phyloP scores from a whole-genome alignment of 148 eudicot genomes.

The Persicaria tinctoria region DNA sequence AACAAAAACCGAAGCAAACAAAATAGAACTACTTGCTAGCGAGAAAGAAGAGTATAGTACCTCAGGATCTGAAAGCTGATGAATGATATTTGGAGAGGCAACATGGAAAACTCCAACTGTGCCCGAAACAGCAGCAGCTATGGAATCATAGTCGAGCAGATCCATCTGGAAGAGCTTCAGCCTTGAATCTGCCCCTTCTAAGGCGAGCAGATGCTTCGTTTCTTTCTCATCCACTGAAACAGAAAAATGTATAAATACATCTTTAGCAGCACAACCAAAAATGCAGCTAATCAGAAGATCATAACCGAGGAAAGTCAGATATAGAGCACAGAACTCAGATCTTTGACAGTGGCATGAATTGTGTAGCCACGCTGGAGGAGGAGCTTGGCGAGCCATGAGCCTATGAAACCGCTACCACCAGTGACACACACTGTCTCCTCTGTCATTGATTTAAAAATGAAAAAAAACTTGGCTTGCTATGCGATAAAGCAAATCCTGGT shows the following conservation, averaged over 20 bases:
- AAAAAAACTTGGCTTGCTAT: no score
- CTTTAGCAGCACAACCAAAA: neutral
- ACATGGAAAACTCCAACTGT: slow-evolving; percentile 66
- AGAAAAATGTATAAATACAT: neutral
- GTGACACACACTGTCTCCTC: slow-evolving; percentile 31
- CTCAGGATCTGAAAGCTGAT: slow-evolving; percentile 58
- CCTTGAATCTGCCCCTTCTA: slow-evolving; percentile 49
- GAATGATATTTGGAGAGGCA: slow-evolving; percentile 68
- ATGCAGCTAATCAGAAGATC: neutral
- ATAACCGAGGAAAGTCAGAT: slow-evolving; percentile 5
- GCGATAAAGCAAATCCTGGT: neutral
- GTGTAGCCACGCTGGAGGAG: slow-evolving; percentile 61
- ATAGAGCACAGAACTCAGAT: slow-evolving; percentile 24
- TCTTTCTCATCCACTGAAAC: slow-evolving; percentile 50
- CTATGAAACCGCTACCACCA: slow-evolving; percentile 61
- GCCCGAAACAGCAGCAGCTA: slow-evolving; percentile 46
- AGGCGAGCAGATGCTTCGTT: slow-evolving; percentile 55
- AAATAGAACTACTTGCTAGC: neutral
- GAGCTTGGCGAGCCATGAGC: slow-evolving; percentile 41
- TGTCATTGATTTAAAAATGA: neutral
- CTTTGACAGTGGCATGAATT: slow-evolving; percentile 54
- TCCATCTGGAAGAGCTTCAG: slow-evolving; percentile 63
- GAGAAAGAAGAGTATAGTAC: slow-evolving; percentile 12
- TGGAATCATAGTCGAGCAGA: slow-evolving; percentile 63
- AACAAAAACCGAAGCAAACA: neutral